Base-by-base conservation (phyloP, 2,329 filamentous ascomycete species). In the Penicillium verrucosum region DNA sequence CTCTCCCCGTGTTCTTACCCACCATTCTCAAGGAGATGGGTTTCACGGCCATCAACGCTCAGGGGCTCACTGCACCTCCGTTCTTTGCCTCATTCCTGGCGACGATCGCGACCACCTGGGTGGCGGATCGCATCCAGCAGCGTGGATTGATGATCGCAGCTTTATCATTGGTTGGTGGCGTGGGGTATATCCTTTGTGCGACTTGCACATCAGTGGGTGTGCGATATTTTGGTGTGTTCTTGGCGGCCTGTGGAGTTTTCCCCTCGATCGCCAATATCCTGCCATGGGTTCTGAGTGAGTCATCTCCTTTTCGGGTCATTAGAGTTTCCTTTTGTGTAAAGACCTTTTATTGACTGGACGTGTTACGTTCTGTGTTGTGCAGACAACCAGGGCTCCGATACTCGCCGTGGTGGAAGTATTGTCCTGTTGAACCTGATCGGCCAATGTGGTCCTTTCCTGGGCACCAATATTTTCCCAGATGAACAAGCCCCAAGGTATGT, bases 41-140 rank as follows among this genome's bases (percentile, higher is more conserved):
- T 10, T 90, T 87, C 72, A 82, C 81, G 0, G 76, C 80, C 14
- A 81, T 90, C 58, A 78, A 85, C 56, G 85, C 89, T 0, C 88
- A 92, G 72, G 89, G 88, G 1, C 80, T 92, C 12, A 87, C 86
- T 0, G 87, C 87, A 0, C 88, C 88, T 1, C 87, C 88, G 0
- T 90, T 88, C 70, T 84, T 90, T 63, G 71, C 88, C 16, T 81
- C 86, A 1, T 89, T 88, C 68, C 63, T 88, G 12, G 73, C 85
- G 23, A 87, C 85, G 43, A 80, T 90, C 57, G 64, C 67, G 10
- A 83, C 82, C 1, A 85, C 85, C 5, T 88, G 79, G 69, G 69
- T 89, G 36, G 86, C 87, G n/a, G 88, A 90, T 73, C 79, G 79
- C 14, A 79, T 81, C 1, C 81, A 83, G 60, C 86, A 89, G 68